Evolutionary conservation across 2,329 filamentous ascomycete genomes (phyloP), one percentile per base, ranked within the genome.

Genomic region (Fusarium newnesense): DNA sequence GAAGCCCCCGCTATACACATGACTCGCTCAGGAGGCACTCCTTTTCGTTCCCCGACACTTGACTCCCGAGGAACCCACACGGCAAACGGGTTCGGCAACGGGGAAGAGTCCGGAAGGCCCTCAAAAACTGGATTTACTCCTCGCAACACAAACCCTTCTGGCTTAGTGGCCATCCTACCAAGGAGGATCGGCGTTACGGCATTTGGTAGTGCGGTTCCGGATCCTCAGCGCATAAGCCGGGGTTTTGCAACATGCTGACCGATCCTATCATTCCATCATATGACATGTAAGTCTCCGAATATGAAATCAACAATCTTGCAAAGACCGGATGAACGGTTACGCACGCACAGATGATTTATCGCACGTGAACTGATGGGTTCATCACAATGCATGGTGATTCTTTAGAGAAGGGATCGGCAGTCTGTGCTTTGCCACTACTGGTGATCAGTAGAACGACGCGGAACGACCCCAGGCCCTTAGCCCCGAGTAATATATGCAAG

Each of bases 151-250:
- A n/a, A 53, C 54, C 11, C 26, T 61, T 57, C 9, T 15, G 40
- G 67, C 15, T 30, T 57, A 49, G 47, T 39, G n/a, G 24, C 39
- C 28, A 30, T n/a, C 40, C 28, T 28, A 26, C 37, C 19, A 32
- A 54, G 46, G 42, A 49, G 24, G 50, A 66, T 67, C 50, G 64
- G 61, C 61, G 40, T 60, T 47, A 9, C 61, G 61, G 61, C 26
- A 43, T 18, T 24, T 50, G 8, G 19, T 11, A 24, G 34, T 39
- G 28, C 32, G 39, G 43, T 59, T 49, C 61, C 61, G 50, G 61
- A 66, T 66, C 32, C 34, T 42, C 46, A 67, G 61, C 46, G 19
- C 32, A 39, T 34, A n/a, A 53, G 50, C 50, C 37, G 30, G 54
- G 47, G 44, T 24, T 60, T 24, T 63, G 4, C 19, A 9, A n/a